phyloP scores from a whole-genome alignment of 805 yeast species.

The Cyberlindnera maritima region DNA sequence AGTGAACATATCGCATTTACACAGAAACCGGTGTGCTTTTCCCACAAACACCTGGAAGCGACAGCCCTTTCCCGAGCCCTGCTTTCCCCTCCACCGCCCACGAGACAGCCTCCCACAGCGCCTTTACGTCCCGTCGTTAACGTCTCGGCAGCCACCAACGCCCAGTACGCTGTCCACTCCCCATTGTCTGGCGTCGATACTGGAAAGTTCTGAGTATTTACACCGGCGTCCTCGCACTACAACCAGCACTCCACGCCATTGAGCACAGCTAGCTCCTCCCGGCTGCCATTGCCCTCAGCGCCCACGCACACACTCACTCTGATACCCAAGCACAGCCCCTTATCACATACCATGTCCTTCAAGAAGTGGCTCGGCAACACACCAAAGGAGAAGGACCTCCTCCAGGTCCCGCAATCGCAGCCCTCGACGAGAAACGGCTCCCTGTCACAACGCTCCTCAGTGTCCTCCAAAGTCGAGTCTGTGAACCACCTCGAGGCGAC shows the following conservation, averaged over 20 bases:
- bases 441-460: constrained; percentile 4
- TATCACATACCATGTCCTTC: constrained; percentile 16
- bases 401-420: neutral
- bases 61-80: too few relatives aligned
- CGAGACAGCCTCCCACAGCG: too few relatives aligned
- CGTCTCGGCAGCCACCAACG: neutral
- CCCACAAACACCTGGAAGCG: neutral
- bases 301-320: neutral
- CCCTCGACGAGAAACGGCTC: constrained; percentile 1
- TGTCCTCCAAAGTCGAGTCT: constrained; percentile 3
- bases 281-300: neutral
- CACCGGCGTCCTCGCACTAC: too few relatives aligned
- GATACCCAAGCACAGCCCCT: neutral
- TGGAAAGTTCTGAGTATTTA: too few relatives aligned
- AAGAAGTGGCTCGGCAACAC: constrained; percentile 19
- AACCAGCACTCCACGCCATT: too few relatives aligned
- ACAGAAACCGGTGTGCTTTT: too few relatives aligned
- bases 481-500: constrained; percentile 1
- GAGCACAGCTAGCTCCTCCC: too few relatives aligned
- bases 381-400: constrained; percentile 11
- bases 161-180: neutral
- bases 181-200: too few relatives aligned
- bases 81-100: too few relatives aligned
- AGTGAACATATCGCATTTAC: too few relatives aligned
- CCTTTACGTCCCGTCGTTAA: too few relatives aligned